These are phyloP conservation scores for Penicillium brevicompactum DNA, from an alignment of 2,329 filamentous ascomycete genomes.

Conservation along the genomic window DNA sequence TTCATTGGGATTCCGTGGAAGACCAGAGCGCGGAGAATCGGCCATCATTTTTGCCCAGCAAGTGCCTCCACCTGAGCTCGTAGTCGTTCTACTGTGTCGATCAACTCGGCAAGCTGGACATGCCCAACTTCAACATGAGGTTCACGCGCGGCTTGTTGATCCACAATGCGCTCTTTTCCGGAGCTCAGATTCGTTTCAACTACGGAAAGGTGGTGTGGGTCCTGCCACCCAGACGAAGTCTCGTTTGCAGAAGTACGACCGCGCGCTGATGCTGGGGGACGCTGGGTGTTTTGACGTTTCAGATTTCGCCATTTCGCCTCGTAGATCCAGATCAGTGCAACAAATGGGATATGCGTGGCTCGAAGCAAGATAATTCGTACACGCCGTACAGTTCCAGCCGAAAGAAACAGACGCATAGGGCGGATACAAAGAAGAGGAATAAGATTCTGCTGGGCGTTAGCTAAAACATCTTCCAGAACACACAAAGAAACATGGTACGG, in stretches of 20 bases:
- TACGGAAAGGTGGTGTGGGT: slow-evolving; percentile 27
- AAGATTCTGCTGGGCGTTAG: slow-evolving; percentile 52
- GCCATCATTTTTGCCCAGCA: slow-evolving; percentile 21
- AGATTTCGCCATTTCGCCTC: slow-evolving; percentile 40
- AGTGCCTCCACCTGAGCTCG: slow-evolving; percentile 38
- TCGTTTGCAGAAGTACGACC: slow-evolving; percentile 24
- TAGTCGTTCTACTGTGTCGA: slow-evolving; percentile 39
- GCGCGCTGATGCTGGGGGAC: slow-evolving; percentile 24
- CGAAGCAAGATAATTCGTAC: slow-evolving; percentile 62
- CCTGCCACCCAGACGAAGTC: slow-evolving; percentile 27
- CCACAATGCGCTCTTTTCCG: slow-evolving; percentile 24
- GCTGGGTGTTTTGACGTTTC: slow-evolving; percentile 16
- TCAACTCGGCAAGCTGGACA: slow-evolving; percentile 34
- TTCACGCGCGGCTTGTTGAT: slow-evolving; percentile 28
- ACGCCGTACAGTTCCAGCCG: slow-evolving; percentile 56
- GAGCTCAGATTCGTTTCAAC: slow-evolving; percentile 23
- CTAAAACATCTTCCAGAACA: slow-evolving; percentile 13
- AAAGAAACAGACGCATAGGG: slow-evolving; percentile 58
- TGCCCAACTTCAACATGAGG: slow-evolving; percentile 22
- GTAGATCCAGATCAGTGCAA: slow-evolving; percentile 60
- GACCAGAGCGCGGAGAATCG: neutral
- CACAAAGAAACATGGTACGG: slow-evolving; percentile 3
- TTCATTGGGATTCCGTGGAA: neutral
- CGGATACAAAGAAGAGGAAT: slow-evolving; percentile 59
- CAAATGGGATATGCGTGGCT: slow-evolving; percentile 60